phyloP scores from a whole-genome alignment of 2,329 filamentous ascomycete species.

The Lachnellula arida region DNA sequence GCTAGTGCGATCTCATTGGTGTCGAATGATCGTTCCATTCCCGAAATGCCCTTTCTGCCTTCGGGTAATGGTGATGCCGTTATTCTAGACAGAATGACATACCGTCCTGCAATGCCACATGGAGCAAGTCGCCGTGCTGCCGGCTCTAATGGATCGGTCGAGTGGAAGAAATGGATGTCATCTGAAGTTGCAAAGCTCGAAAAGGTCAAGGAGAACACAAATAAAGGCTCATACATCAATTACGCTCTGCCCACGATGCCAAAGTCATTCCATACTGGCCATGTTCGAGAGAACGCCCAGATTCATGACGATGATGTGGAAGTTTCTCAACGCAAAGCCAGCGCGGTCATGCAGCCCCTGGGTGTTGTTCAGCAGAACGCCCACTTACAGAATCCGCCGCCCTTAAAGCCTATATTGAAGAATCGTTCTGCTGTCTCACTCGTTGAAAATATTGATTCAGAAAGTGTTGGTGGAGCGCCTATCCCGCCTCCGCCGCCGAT shows the following conservation, averaged over 20 bases:
- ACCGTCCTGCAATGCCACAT: slow-evolving; percentile 25
- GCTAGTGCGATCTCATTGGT: slow-evolving; percentile 18
- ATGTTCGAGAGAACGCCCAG: slow-evolving; percentile 47
- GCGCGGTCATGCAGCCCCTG: slow-evolving; percentile 21
- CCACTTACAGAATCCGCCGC: slow-evolving; percentile 1
- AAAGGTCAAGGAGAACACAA: slow-evolving; percentile 21
- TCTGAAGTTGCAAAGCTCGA: slow-evolving; percentile 47
- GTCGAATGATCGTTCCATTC: slow-evolving; percentile 8
- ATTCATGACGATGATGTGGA: slow-evolving; percentile 39
- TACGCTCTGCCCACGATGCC: slow-evolving; percentile 28
- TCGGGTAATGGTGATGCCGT: slow-evolving; percentile 33
- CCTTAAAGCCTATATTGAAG: slow-evolving; percentile 27
- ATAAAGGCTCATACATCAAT: slow-evolving; percentile 17
- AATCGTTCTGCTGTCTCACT: slow-evolving; percentile 24
- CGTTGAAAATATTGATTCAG: slow-evolving; percentile 11
- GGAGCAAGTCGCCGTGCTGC: slow-evolving; percentile 31
- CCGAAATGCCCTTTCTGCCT: slow-evolving; percentile 5
- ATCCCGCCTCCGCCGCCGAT: slow-evolving; percentile 19
- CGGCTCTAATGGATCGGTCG: slow-evolving; percentile 44
- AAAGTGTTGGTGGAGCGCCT: background rate
- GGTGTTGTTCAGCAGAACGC: slow-evolving; percentile 20
- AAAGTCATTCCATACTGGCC: slow-evolving; percentile 32
- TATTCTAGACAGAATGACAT: slow-evolving; percentile 32
- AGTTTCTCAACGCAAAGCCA: slow-evolving; percentile 8
- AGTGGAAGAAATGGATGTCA: slow-evolving; percentile 53